phyloP scores from a whole-genome alignment of 208 protist species.

The Tritrichomonas foetus region DNA sequence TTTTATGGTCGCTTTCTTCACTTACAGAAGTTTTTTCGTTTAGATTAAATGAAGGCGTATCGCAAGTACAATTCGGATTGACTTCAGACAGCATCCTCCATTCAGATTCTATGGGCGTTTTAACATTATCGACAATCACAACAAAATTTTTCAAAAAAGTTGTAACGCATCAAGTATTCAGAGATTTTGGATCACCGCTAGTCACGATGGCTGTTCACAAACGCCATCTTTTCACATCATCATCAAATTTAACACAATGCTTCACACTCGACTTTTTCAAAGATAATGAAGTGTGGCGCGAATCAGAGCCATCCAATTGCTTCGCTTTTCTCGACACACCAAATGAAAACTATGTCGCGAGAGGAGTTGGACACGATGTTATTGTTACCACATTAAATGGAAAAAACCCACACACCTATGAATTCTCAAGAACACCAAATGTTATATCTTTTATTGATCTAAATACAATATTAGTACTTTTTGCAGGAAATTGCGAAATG shows the following conservation, averaged over 20 bases:
- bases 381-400: neutral
- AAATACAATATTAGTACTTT: neutral
- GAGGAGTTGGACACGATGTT: neutral
- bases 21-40: neutral
- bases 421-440: neutral
- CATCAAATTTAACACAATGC: neutral
- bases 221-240: neutral
- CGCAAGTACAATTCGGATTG: neutral
- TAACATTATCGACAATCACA: neutral
- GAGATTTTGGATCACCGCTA: neutral
- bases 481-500: neutral
- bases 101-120: neutral
- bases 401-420: too few species aligned
- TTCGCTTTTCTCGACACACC: neutral
- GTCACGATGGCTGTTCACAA: neutral
- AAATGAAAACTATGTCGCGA: neutral
- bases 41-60: neutral
- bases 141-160: neutral
- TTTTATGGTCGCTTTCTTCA: neutral
- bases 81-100: neutral
- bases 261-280: neutral
- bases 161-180: neutral
- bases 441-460: neutral
- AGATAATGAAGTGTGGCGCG: neutral
- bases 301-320: neutral